These are phyloP conservation scores for Suillus brevipes DNA, from an alignment of 768 basidiomycete species.

Conservation along the genomic window DNA sequence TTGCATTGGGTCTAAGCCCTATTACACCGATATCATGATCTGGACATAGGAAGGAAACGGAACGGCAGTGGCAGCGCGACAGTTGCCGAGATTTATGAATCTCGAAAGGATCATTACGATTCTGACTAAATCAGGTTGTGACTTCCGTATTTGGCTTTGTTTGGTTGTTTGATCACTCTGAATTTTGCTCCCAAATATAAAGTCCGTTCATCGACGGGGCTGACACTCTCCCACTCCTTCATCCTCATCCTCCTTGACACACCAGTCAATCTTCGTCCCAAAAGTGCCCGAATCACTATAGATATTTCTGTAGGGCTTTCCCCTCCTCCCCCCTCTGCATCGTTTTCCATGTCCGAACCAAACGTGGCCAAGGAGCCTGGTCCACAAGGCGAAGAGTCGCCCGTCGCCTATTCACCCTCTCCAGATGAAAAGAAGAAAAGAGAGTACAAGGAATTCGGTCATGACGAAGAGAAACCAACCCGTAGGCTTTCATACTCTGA, in stretches of 20 bases:
- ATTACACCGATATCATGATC: not conserved
- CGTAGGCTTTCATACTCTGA: conserved; percentile 45
- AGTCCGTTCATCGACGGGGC: conserved; percentile 30
- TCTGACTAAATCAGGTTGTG: conserved; percentile 14
- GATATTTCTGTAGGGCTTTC: conserved; percentile 31
- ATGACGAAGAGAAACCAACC: conserved; percentile 66
- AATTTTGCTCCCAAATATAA: conserved; percentile 34
- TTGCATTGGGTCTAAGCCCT: not conserved
- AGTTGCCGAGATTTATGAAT: conserved; percentile 28
- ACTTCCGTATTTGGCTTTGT: conserved; percentile 24
- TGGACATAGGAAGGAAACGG: conserved; percentile 23
- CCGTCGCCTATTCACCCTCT: conserved; percentile 24
- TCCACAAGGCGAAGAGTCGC: conserved; percentile 50
- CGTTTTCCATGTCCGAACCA: conserved; percentile 34
- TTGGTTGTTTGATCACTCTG: conserved; percentile 27
- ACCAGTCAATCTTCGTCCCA: conserved; percentile 8
- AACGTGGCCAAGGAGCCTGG: conserved; percentile 69
- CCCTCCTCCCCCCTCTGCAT: conserved; percentile 3
- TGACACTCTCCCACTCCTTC: conserved; percentile 35
- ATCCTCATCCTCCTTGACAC: conserved; percentile 16
- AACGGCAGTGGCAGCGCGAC: conserved; percentile 1
- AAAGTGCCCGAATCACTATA: conserved; percentile 24
- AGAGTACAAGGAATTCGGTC: conserved; percentile 86
- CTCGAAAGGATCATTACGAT: conserved; percentile 20
- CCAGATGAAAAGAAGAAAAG: conserved; percentile 56